Base-by-base conservation (phyloP, 1,284 basidiomycete genomes). In the Pulveroboletus sp. region DNA sequence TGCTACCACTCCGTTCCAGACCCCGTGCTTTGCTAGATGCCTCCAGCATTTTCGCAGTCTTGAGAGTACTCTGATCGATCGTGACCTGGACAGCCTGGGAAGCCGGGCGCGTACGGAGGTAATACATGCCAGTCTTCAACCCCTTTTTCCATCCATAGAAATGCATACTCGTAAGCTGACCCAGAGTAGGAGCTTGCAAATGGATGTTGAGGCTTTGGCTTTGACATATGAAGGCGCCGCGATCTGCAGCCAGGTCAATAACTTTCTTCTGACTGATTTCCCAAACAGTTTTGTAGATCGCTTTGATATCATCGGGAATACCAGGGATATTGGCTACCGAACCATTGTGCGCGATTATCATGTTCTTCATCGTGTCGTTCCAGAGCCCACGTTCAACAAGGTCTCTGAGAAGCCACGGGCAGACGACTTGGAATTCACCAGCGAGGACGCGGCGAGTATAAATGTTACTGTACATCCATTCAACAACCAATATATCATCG, bases 61-160 rank as follows among this genome's bases (percentile, higher is more conserved):
- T 90, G 61, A 95, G 80, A 53, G 89, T 77, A 40, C 76, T 83
- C 73, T 87, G 88, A 72, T 97, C 95, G 60, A 99, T 86, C 15
- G 97, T 99, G 79, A 99, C 99, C 78, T 99, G 95, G 75, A 97
- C 95, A 41, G 97, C 97, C 69, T 94, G 89, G 32, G 94, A 92
- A 11, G 95, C 94, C 3, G 97, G 93, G 53, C 92, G 84, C 44
- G 97, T 98, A 56, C 97, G 87, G 51, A 99, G 82, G 76, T 99
- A 98, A 78, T 93, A 93, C 89, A 95, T 94, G 64, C 94, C 97
- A 0, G 97, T 99, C 86, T 99, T 99, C 70, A 99, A 78, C 32
- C 97, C 97, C 76, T 93, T 93, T 84, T 97, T 97, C 97, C 96
- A 99, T 26, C 95, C 97, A 74, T 99, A 98, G 78, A 99, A 99